Evolutionary conservation across 1,284 basidiomycete genomes (phyloP).

Genomic region (Cryptococcus hybrid): DNA sequence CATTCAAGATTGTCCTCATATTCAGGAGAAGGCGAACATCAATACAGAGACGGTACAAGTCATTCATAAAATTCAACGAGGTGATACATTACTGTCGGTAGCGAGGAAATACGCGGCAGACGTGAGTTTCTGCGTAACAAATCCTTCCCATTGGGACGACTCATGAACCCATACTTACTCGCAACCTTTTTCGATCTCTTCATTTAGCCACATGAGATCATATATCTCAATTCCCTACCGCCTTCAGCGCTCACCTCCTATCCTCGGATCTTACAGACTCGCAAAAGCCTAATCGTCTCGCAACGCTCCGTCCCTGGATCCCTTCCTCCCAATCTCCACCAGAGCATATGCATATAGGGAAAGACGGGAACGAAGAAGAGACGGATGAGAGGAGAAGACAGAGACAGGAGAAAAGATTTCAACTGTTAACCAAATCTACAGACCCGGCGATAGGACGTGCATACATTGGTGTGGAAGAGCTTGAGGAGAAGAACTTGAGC

Average conservation of each 20-base stretch:
- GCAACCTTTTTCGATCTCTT: neutral
- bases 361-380: conserved; percentile 7
- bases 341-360: neutral
- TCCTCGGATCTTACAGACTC: conserved; percentile 34
- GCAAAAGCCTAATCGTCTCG: conserved; percentile 30
- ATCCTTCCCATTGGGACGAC: conserved; percentile 1
- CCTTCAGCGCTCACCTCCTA: conserved; percentile 22
- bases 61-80: conserved; percentile 23
- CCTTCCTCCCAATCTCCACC: conserved; percentile 1
- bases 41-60: conserved; percentile 29
- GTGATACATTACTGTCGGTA: conserved; percentile 34
- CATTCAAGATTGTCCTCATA: conserved; percentile 3
- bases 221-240: conserved; percentile 33
- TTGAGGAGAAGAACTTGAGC: conserved; percentile 6
- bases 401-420: conserved; percentile 39
- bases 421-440: conserved; percentile 37
- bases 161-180: conserved; percentile 13
- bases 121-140: conserved; percentile 1
- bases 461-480: conserved; percentile 25
- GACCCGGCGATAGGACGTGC: conserved; percentile 31
- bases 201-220: conserved; percentile 29
- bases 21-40: conserved; percentile 10
- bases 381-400: conserved; percentile 15
- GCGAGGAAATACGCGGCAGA: conserved; percentile 36
- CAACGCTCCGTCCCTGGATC: conserved; percentile 14